Evolutionary conservation across 129 eudicot genomes (phyloP).

Genomic region (Scalesia atractyloides): DNA sequence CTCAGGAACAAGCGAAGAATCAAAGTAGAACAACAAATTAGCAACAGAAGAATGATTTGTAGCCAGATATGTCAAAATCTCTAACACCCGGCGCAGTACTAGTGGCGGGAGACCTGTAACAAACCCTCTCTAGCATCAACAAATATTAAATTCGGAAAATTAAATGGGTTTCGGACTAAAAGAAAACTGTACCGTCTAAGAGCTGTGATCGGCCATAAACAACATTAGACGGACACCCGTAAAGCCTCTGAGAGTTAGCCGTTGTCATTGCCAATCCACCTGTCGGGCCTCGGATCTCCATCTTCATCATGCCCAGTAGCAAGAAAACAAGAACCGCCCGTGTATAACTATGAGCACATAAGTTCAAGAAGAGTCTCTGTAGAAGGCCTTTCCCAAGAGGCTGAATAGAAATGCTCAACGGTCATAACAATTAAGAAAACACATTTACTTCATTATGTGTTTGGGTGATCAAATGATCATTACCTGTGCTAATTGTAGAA

Average conservation of each 20-base stretch:
- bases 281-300: slow-evolving; percentile 55
- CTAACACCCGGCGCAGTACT: slow-evolving; percentile 84
- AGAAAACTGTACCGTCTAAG: slow-evolving; percentile 53
- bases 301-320: slow-evolving; percentile 79
- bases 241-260: slow-evolving; percentile 75
- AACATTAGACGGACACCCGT: slow-evolving; percentile 89
- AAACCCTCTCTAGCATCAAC: slow-evolving; percentile 12
- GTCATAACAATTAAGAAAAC: slow-evolving; percentile 8
- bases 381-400: slow-evolving; percentile 96
- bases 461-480: neutral
- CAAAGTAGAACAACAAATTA: slow-evolving; percentile 70
- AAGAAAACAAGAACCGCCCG: slow-evolving; percentile 70
- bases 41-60: slow-evolving; percentile 90
- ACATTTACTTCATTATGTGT: too few relatives aligned
- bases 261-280: slow-evolving; percentile 52
- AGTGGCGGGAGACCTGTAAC: slow-evolving; percentile 92
- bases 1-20: slow-evolving; percentile 57
- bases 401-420: slow-evolving; percentile 42
- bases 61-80: slow-evolving; percentile 84
- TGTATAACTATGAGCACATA: slow-evolving; percentile 81
- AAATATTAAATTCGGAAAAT: neutral
- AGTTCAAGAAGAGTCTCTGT: slow-evolving; percentile 87
- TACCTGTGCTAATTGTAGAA: slow-evolving; percentile 87
- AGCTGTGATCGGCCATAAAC: slow-evolving; percentile 92
- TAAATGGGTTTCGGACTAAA: neutral